Percentiles rank a stretch among this genome's conserved stretches.
Evolutionary conservation across 2,329 filamentous ascomycete genomes (phyloP).

Genomic region (Colletotrichum echinochloae): DNA sequence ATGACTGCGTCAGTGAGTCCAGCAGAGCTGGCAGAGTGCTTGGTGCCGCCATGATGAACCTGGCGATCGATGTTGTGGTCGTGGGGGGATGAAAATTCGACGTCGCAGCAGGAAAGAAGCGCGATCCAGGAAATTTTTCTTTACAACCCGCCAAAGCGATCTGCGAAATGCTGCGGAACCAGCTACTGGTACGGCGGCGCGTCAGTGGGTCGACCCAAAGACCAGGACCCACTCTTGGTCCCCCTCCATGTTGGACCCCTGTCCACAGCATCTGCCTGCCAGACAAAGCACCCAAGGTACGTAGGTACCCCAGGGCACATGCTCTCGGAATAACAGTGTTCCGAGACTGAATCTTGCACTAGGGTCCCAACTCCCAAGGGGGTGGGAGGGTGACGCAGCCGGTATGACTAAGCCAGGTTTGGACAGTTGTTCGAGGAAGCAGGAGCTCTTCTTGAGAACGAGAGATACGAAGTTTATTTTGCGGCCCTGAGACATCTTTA

Average conservation of each 20-base stretch:
- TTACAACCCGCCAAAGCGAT: conserved; percentile 24
- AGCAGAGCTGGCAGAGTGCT: conserved; percentile 63
- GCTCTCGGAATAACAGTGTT: conserved; percentile 1
- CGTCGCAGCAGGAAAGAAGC: conserved; percentile 2
- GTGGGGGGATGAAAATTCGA: conserved; percentile 2
- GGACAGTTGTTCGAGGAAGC: conserved; percentile 38
- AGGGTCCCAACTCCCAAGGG: too few species aligned
- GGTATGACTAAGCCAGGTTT: conserved; percentile 34
- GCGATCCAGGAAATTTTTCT: conserved; percentile 35
- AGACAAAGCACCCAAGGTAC: too few species aligned
- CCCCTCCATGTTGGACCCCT: not conserved
- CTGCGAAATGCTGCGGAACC: conserved; percentile 32
- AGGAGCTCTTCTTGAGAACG: conserved; percentile 17
- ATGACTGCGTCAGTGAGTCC: conserved; percentile 67
- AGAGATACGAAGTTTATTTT: conserved; percentile 29
- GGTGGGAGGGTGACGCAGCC: not conserved
- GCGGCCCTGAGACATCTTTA: conserved; percentile 16
- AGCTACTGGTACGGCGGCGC: conserved; percentile 6
- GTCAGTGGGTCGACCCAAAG: not conserved
- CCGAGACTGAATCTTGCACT: conserved; percentile 15
- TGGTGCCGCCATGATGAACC: conserved; percentile 58
- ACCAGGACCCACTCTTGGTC: not conserved
- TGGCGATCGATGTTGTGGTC: not conserved
- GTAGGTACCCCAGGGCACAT: not conserved
- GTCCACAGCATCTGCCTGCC: not conserved